Evolutionary conservation across 768 basidiomycete genomes (phyloP).

Genomic region (Heimioporus sp.): DNA sequence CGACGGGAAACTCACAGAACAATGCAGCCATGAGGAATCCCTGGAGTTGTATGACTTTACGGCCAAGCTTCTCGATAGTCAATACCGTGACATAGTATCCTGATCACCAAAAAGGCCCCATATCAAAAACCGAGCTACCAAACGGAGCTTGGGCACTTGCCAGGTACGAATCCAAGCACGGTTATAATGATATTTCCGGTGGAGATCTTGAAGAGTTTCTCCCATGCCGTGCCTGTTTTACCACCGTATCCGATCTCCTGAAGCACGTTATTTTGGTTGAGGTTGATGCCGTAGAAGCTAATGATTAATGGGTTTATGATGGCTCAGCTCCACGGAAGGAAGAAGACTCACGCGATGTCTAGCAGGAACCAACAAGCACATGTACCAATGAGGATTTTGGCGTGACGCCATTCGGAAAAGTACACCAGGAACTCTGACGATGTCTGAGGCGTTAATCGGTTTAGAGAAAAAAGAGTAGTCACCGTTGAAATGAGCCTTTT

Average conservation of each 20-base stretch:
- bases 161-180: conserved; percentile 74
- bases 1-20: conserved; percentile 45
- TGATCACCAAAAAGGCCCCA: conserved; percentile 16
- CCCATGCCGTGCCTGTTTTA: conserved; percentile 52
- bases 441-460: not conserved
- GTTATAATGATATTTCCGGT: conserved; percentile 72
- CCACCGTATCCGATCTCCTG: conserved; percentile 70
- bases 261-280: conserved; percentile 78
- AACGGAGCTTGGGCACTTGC: conserved; percentile 26
- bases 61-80: conserved; percentile 68
- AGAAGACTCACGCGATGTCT: conserved; percentile 56
- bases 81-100: conserved; percentile 71
- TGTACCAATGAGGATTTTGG: conserved; percentile 66
- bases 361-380: conserved; percentile 72
- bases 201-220: conserved; percentile 64
- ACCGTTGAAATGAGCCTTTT: conserved; percentile 56
- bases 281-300: conserved; percentile 74
- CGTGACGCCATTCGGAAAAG: conserved; percentile 71
- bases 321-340: not conserved
- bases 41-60: conserved; percentile 73
- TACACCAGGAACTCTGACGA: conserved; percentile 58
- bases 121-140: not conserved
- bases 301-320: not conserved
- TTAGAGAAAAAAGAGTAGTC: not conserved
- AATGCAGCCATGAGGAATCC: conserved; percentile 72